Evolutionary conservation across 2,329 filamentous ascomycete genomes (phyloP), one percentile per base, ranked within the genome.

Genomic region (Cryphonectria japonica): DNA sequence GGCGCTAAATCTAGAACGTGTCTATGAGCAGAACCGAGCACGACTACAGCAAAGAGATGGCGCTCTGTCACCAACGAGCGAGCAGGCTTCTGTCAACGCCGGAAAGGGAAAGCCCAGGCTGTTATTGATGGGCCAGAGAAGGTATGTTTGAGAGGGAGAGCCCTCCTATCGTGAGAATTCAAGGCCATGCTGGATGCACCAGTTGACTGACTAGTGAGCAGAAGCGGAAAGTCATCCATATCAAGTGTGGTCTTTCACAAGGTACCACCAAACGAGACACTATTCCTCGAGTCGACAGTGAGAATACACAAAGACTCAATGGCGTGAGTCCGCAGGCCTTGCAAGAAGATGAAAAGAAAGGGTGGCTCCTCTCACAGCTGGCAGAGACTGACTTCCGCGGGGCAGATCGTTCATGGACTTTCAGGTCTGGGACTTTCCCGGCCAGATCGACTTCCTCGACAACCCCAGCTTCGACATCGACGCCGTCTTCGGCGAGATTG

Each of bases 191-290:
- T 9, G 13, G 32, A 65, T 19, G 22, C 4, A 2, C 6, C 8
- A 16, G 13, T 69, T 16, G 22, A 73, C 77, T 77, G 74, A 73
- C 62, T 50, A 39, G 43, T 62, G 9, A 57, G 32, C 75, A 99
- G 96, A 84, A 98, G 95, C 79, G 96, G 96, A 72, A 99, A 99
- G 80, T 98, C 96, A 0, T 99, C 96, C 7, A 98, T 99, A 79
- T 96, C 95, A 37, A 98, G 94, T 78, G 97, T 99, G 64, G 95
- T 99, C n/a, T 98, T 99, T 78, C 95, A 98, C 82, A 99, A 99
- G 80, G 91, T 98, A 78, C 94, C 95, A 3, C 95, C 96, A 2
- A 97, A 93, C 76, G 97, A 99, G 83, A 98, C 96, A 0, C 84
- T 99, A 22, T 99, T 97, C 77, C 87, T 99, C 26, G 96, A 98